phyloP scores from a whole-genome alignment of 1,284 basidiomycete genomes.

The Puccinia hordei region DNA sequence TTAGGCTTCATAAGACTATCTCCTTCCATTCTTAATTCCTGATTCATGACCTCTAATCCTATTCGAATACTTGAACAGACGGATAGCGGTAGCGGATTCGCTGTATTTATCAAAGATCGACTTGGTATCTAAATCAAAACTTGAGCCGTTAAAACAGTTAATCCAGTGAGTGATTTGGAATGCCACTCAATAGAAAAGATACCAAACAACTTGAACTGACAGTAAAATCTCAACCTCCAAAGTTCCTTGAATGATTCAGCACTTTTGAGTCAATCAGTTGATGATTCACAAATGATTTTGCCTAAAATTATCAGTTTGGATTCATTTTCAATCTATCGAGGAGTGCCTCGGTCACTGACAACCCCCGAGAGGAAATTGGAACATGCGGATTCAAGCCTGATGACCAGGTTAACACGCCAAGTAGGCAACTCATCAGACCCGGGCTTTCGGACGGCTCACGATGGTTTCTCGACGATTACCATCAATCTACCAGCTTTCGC shows the following conservation, averaged over 20 bases:
- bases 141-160: slow-evolving; percentile 2
- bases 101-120: slow-evolving; percentile 47
- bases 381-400: neutral
- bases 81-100: slow-evolving; percentile 45
- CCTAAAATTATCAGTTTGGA: slow-evolving; percentile 32
- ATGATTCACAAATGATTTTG: slow-evolving; percentile 17
- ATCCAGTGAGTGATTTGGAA: slow-evolving; percentile 18
- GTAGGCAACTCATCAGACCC: slow-evolving; percentile 14
- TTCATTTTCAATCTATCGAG: slow-evolving; percentile 33
- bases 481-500: slow-evolving; percentile 44
- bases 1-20: neutral
- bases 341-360: slow-evolving; percentile 1
- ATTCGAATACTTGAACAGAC: slow-evolving; percentile 14
- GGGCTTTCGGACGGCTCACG: slow-evolving; percentile 17
- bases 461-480: slow-evolving; percentile 36
- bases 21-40: neutral
- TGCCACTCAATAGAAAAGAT: neutral
- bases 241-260: slow-evolving; percentile 36
- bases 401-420: neutral
- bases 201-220: neutral
- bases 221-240: neutral
- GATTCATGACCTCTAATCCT: neutral
- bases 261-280: slow-evolving; percentile 29
- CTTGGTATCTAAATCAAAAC: slow-evolving; percentile 21
- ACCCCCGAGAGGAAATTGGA: neutral